Conservation (phyloP, 305 asterid genomes). For the Solanum hybrid region DNA sequence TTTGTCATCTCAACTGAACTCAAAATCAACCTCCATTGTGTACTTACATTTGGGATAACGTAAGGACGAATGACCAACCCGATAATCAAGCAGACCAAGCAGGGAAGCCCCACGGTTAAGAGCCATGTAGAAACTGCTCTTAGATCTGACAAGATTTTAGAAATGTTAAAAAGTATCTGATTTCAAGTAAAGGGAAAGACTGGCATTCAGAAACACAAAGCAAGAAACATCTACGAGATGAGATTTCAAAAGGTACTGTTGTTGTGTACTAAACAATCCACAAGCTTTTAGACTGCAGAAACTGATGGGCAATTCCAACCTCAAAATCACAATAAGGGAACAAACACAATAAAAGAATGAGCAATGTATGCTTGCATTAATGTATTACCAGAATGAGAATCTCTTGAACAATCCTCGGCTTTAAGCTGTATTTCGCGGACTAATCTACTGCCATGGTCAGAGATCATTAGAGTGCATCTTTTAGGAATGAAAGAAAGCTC, state of each 20-base stretch:
- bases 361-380: neutral
- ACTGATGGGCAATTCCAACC: neutral
- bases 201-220: neutral
- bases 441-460: constrained; percentile 53
- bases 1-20: neutral
- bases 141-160: constrained; percentile 30
- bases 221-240: neutral
- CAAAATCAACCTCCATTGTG: neutral
- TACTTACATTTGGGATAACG: constrained; percentile 53
- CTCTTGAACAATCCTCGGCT: constrained; percentile 47
- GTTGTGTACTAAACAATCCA: neutral
- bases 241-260: neutral
- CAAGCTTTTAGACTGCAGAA: neutral
- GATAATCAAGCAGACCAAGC: constrained; percentile 45
- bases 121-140: constrained; percentile 47
- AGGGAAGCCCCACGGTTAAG: constrained; percentile 46
- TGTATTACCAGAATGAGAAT: constrained; percentile 47
- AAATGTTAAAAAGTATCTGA: neutral
- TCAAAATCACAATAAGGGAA: neutral
- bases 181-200: neutral
- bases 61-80: constrained; percentile 69
- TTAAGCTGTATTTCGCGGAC: constrained; percentile 64
- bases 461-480: constrained; percentile 63
- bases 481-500: constrained; percentile 54
- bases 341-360: neutral